These are phyloP conservation scores for Tillandsia leiboldiana DNA, from an alignment of 176 grass and related monocot species.

Conservation along the genomic window DNA sequence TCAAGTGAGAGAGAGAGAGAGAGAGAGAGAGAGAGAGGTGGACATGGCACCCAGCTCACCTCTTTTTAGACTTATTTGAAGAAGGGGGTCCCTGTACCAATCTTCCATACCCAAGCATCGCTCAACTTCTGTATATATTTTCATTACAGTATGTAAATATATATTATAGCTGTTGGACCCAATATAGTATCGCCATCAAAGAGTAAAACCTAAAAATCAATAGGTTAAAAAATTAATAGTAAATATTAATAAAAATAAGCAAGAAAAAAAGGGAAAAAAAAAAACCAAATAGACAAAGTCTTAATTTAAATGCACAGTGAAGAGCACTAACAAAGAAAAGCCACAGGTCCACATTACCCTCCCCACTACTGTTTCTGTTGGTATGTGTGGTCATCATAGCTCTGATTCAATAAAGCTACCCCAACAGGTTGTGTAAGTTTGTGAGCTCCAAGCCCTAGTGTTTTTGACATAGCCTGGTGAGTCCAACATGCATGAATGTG, in stretches of 20 bases:
- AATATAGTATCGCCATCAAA: too few species aligned
- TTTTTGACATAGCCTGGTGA: background rate
- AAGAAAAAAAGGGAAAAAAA: too few species aligned
- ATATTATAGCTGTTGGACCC: too few species aligned
- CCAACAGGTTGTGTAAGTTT: background rate
- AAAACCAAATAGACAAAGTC: too few species aligned
- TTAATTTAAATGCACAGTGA: background rate
- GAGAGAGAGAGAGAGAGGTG: background rate
- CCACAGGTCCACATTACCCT: background rate
- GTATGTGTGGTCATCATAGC: background rate
- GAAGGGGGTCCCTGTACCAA: background rate
- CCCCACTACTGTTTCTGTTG: background rate
- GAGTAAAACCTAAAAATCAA: too few species aligned
- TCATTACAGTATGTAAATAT: too few species aligned
- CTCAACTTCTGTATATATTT: background rate
- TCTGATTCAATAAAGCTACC: background rate
- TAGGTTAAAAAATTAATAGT: too few species aligned
- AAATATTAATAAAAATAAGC: too few species aligned
- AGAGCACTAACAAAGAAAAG: slow-evolving; percentile 13
- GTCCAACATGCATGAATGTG: background rate
- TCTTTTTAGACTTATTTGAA: background rate
- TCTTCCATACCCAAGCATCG: background rate
- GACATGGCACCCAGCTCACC: slow-evolving; percentile 18
- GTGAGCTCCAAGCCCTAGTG: background rate
- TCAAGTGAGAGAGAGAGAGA: background rate